Percentiles rank a stretch among this genome's conserved stretches.
phyloP scores from a whole-genome alignment of 148 eudicot genomes.

The Rhododendron mucronatum region DNA sequence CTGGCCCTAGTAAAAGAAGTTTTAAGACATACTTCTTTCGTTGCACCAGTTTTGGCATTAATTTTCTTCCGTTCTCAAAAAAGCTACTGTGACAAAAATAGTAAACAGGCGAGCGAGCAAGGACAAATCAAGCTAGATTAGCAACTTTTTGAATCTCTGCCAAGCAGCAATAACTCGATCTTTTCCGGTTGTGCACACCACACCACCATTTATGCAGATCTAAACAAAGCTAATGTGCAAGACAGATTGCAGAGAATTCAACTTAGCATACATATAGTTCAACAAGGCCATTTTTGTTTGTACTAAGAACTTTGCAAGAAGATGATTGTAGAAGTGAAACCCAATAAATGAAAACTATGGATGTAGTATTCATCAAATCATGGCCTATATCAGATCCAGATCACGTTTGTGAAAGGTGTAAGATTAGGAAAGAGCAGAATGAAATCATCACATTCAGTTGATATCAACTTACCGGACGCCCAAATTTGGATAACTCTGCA shows the following conservation, averaged over 20 bases:
- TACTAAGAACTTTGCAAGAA: neutral
- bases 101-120: neutral
- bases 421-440: neutral
- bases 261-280: neutral
- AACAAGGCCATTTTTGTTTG: neutral
- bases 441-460: neutral
- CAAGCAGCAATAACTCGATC: neutral
- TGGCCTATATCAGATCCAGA: neutral
- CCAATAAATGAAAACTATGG: neutral
- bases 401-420: neutral
- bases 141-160: neutral
- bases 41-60: neutral
- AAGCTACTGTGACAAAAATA: neutral
- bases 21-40: neutral
- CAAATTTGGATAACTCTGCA: conserved; percentile 40
- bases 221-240: neutral
- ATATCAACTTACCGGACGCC: conserved; percentile 38
- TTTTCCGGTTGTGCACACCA: neutral
- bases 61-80: neutral
- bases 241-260: neutral
- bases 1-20: neutral
- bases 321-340: neutral
- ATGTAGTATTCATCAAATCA: neutral
- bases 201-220: neutral
- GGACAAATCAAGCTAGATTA: neutral